These are phyloP conservation scores for Cercospora brassicicola DNA, from an alignment of 2,329 filamentous ascomycete genomes.

Conservation along the genomic window DNA sequence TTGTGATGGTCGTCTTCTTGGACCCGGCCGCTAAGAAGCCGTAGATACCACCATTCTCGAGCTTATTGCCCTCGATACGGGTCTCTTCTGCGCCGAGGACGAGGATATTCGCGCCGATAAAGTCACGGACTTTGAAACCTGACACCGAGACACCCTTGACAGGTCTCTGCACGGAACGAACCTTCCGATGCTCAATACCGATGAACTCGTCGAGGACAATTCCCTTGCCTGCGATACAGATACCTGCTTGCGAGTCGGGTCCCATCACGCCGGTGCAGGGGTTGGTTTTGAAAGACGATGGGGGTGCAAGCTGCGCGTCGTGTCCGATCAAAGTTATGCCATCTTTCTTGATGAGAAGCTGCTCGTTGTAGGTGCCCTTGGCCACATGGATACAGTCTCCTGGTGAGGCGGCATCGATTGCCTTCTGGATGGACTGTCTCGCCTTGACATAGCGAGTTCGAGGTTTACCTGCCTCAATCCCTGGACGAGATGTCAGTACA, in stretches of 20 bases:
- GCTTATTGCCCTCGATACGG: background rate
- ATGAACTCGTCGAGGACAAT: background rate
- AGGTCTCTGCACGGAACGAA: background rate
- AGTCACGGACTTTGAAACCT: background rate
- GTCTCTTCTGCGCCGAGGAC: background rate
- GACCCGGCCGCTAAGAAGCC: background rate
- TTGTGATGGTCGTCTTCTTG: background rate
- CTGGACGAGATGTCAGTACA: background rate
- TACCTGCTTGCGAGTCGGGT: background rate
- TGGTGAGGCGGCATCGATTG: background rate
- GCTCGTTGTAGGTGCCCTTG: background rate
- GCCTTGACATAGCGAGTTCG: background rate
- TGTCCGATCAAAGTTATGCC: slow-evolving; percentile 1
- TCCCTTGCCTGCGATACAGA: slow-evolving; percentile 1
- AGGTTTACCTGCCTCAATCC: background rate
- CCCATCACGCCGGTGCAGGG: background rate
- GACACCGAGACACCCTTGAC: background rate
- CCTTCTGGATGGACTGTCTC: background rate
- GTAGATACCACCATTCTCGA: background rate
- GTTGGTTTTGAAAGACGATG: background rate
- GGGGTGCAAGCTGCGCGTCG: background rate
- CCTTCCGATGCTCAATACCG: background rate
- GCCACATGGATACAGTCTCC: background rate
- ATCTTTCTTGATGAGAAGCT: background rate
- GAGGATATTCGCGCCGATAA: background rate